Conservation (phyloP, 2,329 filamentous ascomycete species). For the Coleophoma cylindrospora region DNA sequence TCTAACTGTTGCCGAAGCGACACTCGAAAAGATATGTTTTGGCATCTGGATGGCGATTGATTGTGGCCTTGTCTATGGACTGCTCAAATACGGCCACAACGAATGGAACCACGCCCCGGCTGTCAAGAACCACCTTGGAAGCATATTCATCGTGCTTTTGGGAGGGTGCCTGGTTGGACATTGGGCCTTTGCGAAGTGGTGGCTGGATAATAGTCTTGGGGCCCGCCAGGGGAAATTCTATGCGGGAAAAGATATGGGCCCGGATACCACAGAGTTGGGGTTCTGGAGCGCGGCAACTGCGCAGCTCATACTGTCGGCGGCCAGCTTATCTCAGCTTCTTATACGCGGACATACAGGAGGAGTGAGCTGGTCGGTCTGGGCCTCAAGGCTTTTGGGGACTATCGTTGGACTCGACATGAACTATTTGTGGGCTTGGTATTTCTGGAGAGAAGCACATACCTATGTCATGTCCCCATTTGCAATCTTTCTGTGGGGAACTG, state of each 20-base stretch:
- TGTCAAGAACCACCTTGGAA: slow-evolving; percentile 34
- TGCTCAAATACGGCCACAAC: slow-evolving; percentile 35
- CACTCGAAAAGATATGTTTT: slow-evolving; percentile 39
- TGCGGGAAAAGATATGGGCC: slow-evolving; percentile 32
- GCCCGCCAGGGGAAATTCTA: slow-evolving; percentile 29
- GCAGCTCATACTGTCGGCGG: slow-evolving; percentile 40
- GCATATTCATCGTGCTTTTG: slow-evolving; percentile 31
- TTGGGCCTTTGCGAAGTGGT: slow-evolving; percentile 40
- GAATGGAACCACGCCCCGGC: slow-evolving; percentile 38
- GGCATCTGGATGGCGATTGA: slow-evolving; percentile 44
- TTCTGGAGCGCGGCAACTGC: slow-evolving; percentile 12
- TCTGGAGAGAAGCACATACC: slow-evolving; percentile 45
- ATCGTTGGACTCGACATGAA: slow-evolving; percentile 34
- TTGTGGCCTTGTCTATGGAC: slow-evolving; percentile 38
- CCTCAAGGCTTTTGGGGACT: slow-evolving; percentile 37
- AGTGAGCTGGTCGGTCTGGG: slow-evolving; percentile 42
- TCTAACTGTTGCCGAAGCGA: slow-evolving; percentile 38
- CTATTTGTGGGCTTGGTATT: slow-evolving; percentile 39
- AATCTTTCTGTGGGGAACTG: slow-evolving; percentile 35
- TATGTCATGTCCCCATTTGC: slow-evolving; percentile 39
- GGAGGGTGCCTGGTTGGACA: slow-evolving; percentile 32
- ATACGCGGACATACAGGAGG: slow-evolving; percentile 43
- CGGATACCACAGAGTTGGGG: slow-evolving; percentile 40
- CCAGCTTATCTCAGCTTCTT: slow-evolving; percentile 36
- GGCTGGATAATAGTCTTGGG: slow-evolving; percentile 41